phyloP scores from a whole-genome alignment of 495 filamentous ascomycete species.

The Lasiosphaeria miniovina region DNA sequence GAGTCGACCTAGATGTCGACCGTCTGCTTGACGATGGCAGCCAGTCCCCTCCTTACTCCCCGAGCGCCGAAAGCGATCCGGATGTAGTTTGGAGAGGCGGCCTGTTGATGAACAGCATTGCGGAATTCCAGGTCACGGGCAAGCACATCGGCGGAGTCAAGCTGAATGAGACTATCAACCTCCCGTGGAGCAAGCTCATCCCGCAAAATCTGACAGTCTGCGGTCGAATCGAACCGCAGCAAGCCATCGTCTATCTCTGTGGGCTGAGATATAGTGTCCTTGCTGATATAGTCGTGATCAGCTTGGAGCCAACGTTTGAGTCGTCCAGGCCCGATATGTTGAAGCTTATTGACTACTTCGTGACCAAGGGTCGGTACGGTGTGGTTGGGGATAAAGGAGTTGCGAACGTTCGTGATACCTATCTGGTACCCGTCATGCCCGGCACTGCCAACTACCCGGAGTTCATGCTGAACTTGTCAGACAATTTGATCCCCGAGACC shows the following conservation, averaged over 20 bases:
- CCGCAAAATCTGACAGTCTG: conserved; percentile 67
- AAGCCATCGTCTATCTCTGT: conserved; percentile 86
- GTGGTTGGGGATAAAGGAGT: conserved; percentile 70
- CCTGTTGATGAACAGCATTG: conserved; percentile 71
- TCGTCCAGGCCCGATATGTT: conserved; percentile 57
- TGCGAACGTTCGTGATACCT: conserved; percentile 71
- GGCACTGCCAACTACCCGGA: conserved; percentile 58
- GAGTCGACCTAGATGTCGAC: conserved; percentile 83
- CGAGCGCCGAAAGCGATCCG: conserved; percentile 44
- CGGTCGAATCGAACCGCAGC: conserved; percentile 75
- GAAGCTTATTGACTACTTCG: conserved; percentile 75
- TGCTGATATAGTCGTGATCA: conserved; percentile 71
- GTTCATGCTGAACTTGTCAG: conserved; percentile 73
- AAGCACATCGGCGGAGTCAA: conserved; percentile 81
- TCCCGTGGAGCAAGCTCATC: conserved; percentile 68
- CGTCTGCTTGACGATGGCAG: conserved; percentile 79
- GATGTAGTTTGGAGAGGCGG: conserved; percentile 80
- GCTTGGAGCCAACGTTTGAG: conserved; percentile 55
- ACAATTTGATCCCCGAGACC: conserved; percentile 64
- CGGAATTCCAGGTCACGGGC: conserved; percentile 71
- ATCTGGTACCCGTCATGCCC: conserved; percentile 70
- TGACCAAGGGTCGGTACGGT: conserved; percentile 71
- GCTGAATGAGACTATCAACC: conserved; percentile 51
- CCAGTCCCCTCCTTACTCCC: conserved; percentile 84
- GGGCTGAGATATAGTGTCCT: conserved; percentile 68